Evolutionary conservation across 2,329 filamentous ascomycete species (phyloP), one percentile per base, ranked within the genome.

Genomic region (Aciculosporium take): DNA sequence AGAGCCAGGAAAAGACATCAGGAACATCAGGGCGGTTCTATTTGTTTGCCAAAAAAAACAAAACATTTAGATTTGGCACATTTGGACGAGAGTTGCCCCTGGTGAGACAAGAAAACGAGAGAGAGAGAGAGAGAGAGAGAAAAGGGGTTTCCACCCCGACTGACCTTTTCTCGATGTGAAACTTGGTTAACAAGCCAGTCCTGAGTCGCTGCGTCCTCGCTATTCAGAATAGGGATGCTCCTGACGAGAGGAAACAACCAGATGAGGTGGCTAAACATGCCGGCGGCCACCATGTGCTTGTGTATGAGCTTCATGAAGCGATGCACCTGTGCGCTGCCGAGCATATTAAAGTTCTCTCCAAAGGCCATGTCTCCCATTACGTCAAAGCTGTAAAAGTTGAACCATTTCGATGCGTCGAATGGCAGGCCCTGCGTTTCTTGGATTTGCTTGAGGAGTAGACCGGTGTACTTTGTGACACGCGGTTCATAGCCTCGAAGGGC

Each of bases 301-400:
- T 54, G 53, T 3, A 51, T 34, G 1, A 49, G 47, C 7, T 44
- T 49, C 49, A 57, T 55, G 21, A 48, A 57, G 39, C 50, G 51
- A 34, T 54, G 51, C 29, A 52, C 50, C 8, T 52, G 41, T 3
- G 53, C 55, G 1, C 48, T 44, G 21, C 42, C 45, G 12, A 65
- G 49, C 60, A 60, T 59, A 8, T 56, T 48, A 35, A 62, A 65
- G 5, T 52, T 49, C 24, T 55, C 51, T 1, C 57, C 60, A 34
- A 65, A 65, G 4, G 58, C 62, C 29, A 66, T 49, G 37, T 65
- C 59, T 2, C 60, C 62, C 63, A 66, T 64, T 5, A 64, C 53
- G 17, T 64, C 62, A 30, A 63, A 63, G 18, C 54, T 54, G 39
- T 57, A 60, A 34, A 59, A 60, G 40, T 54, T 57, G 37, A 57